Evolutionary conservation across 2,329 filamentous ascomycete species (phyloP).

Genomic region (Diaporthe eres): DNA sequence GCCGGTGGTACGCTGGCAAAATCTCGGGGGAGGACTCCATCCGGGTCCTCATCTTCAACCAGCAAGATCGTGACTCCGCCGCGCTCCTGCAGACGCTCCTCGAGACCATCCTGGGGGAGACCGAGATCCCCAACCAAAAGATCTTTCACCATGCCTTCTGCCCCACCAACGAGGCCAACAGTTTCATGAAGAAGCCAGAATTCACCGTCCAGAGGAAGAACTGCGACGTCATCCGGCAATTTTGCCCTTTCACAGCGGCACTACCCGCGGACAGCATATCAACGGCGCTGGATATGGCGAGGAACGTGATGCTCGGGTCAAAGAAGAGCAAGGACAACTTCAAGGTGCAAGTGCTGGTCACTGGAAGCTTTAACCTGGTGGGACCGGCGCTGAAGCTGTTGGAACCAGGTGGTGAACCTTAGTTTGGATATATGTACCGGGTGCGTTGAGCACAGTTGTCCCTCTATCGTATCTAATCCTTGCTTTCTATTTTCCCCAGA

Average conservation of each 20-base stretch:
- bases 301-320: constrained; percentile 22
- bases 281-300: constrained; percentile 37
- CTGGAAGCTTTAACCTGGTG: constrained; percentile 75
- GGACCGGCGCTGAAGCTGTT: constrained; percentile 67
- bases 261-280: constrained; percentile 34
- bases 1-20: constrained; percentile 79
- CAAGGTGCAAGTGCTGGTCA: constrained; percentile 59
- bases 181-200: constrained; percentile 34
- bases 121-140: constrained; percentile 50
- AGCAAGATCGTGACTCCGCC: constrained; percentile 85
- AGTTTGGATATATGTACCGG: constrained; percentile 39
- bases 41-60: constrained; percentile 86
- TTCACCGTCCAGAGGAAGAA: constrained; percentile 39
- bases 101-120: constrained; percentile 61
- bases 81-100: constrained; percentile 76
- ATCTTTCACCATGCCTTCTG: constrained; percentile 39
- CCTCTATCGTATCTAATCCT: constrained; percentile 4
- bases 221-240: constrained; percentile 38
- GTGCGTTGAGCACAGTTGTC: constrained; percentile 41
- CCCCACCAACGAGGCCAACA: constrained; percentile 37
- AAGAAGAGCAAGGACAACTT: constrained; percentile 38
- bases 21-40: constrained; percentile 51
- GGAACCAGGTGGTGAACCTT: constrained; percentile 51
- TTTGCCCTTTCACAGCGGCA: constrained; percentile 35
- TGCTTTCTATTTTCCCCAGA: constrained; percentile 4